Evolutionary conservation across 208 protist species (phyloP).

Genomic region (Herpetomonas tarakana): DNA sequence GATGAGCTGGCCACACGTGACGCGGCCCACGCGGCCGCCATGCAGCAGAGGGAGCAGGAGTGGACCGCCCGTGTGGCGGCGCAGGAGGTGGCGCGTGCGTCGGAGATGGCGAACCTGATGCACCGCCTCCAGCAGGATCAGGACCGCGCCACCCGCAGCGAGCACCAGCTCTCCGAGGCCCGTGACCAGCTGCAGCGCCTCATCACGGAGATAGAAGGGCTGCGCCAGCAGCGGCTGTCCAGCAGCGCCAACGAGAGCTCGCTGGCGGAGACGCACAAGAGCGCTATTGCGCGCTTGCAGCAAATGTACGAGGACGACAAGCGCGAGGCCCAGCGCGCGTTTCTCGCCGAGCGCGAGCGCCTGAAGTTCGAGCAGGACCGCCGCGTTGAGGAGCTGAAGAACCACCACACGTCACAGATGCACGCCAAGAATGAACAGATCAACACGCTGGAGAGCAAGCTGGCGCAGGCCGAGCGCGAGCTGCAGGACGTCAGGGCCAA

Average conservation of each 20-base stretch:
- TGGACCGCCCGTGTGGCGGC: conserved; percentile 34
- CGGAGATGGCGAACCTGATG: conserved; percentile 45
- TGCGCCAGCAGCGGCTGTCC: conserved; percentile 27
- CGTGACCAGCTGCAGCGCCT: conserved; percentile 47
- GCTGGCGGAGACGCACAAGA: conserved; percentile 43
- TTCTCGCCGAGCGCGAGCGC: conserved; percentile 57
- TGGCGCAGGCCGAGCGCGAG: conserved; percentile 43
- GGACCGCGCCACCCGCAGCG: conserved; percentile 32
- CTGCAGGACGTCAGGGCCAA: conserved; percentile 50
- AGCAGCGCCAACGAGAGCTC: conserved; percentile 18
- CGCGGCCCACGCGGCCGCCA: conserved; percentile 24
- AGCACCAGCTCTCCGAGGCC: conserved; percentile 64
- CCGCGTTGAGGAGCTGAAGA: conserved; percentile 41
- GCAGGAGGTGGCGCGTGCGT: conserved; percentile 38
- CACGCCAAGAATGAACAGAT: conserved; percentile 38
- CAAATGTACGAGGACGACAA: conserved; percentile 79
- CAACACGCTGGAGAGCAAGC: conserved; percentile 29
- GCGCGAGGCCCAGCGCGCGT: conserved; percentile 37
- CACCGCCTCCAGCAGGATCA: conserved; percentile 57
- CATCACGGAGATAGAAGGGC: conserved; percentile 43
- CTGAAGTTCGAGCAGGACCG: conserved; percentile 40
- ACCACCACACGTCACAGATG: conserved; percentile 36
- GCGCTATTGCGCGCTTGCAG: conserved; percentile 51
- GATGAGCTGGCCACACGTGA: conserved; percentile 33
- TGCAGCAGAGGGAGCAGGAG: conserved; percentile 35